Percentiles rank a stretch among this genome's conserved stretches.
Evolutionary conservation across 2,329 filamentous ascomycete species (phyloP).

Genomic region (Ophiostoma australiae): DNA sequence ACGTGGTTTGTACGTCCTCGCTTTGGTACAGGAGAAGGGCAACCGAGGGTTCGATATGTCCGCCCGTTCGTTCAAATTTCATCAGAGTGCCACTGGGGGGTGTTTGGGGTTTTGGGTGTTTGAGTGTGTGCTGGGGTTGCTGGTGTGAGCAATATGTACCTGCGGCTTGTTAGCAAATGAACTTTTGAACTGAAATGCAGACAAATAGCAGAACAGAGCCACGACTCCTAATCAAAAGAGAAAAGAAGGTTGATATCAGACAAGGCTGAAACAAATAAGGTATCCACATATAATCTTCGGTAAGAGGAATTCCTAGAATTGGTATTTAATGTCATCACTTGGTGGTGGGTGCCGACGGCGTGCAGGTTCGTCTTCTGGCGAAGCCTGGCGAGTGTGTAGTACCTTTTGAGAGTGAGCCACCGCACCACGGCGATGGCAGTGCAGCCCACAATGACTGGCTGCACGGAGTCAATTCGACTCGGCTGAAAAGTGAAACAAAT

Average conservation of each 20-base stretch:
- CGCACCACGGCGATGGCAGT: constrained; percentile 6
- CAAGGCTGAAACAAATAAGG: constrained; percentile 59
- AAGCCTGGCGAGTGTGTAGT: constrained; percentile 30
- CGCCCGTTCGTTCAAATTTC: constrained; percentile 67
- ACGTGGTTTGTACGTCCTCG: constrained; percentile 60
- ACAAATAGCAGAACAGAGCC: constrained; percentile 5
- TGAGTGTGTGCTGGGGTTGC: background rate
- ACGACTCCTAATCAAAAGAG: background rate
- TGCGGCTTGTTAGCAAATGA: constrained; percentile 27
- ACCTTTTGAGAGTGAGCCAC: constrained; percentile 42
- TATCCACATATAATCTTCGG: constrained; percentile 62
- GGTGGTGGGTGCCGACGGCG: constrained; percentile 28
- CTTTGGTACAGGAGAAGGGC: constrained; percentile 45
- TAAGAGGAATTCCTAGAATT: constrained; percentile 63
- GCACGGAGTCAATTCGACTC: background rate
- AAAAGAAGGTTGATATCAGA: constrained; percentile 46
- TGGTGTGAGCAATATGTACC: constrained; percentile 23
- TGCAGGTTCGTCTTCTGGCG: constrained; percentile 18
- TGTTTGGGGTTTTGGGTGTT: background rate
- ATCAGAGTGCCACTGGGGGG: constrained; percentile 44
- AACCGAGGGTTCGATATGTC: constrained; percentile 56
- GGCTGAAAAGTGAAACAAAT: too few relatives aligned
- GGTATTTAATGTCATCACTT: constrained; percentile 57
- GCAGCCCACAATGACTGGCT: constrained; percentile 2
- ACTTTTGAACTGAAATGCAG: constrained; percentile 2